Base-by-base conservation (phyloP, 2,329 filamentous ascomycete genomes). In the Colletotrichum kahawae region DNA sequence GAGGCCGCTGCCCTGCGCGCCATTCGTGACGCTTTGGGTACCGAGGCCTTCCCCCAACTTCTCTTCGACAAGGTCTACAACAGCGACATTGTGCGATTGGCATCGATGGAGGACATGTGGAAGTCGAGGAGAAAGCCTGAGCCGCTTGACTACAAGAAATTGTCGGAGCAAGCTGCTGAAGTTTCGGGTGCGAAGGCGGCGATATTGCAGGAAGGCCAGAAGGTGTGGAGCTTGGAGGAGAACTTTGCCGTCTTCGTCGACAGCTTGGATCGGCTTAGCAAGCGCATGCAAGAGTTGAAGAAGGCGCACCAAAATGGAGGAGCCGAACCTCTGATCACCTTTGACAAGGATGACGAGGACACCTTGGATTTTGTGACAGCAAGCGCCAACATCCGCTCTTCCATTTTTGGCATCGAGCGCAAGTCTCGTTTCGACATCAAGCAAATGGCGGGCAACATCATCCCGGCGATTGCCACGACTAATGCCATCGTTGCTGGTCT, bases 391-490 rank as follows among this genome's bases (percentile, higher is more conserved):
- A 91, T 99, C 29, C 92, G 97, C 59, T 97, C 96, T 1, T 88
- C 91, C 29, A 90, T 98, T n/a, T 99, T 99, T 81, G 94, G 93
- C 71, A 98, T 99, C 73, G 94, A 96, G 69, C 86, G 88, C 6
- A 96, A 95, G 83, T 98, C 95, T 27, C 95, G 97, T 74, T 99
- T 98, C 81, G 96, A 98, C 82, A 96, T 97, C 80, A 99, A 99
- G 86, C 94, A 99, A 85, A 99, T 98, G 96, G 97, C 97, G 5
- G 97, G 97, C 69, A 99, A 99, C 82, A 99, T 99, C 80, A 99
- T 99, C 76, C 97, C 97, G 2, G 97, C 97, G 3, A 99, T 99
- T 82, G 97, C 97, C 7, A 99, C 97, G 0, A 98, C 97, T 0
- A 99, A 99, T 83, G 97, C 97, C 18, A 98, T 98, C 83, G 96